Evolutionary conservation across 345 rosid genomes (phyloP).

Genomic region (Eucalyptus marginata): DNA sequence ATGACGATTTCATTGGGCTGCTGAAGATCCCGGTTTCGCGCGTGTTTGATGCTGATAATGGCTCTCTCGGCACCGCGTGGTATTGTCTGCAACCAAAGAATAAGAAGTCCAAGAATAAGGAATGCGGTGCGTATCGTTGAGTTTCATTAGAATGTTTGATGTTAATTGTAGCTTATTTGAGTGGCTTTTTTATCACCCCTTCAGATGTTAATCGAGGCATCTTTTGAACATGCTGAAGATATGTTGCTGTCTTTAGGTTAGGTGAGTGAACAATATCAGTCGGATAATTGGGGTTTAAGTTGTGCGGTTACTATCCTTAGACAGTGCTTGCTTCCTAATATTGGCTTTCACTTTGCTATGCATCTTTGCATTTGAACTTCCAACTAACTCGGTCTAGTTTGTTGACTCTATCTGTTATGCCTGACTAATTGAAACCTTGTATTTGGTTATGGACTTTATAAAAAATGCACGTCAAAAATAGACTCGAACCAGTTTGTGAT

Average conservation of each 20-base stretch:
- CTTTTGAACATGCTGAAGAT: neutral
- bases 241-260: neutral
- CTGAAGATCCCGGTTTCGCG: conserved; percentile 49
- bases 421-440: neutral
- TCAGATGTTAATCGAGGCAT: neutral
- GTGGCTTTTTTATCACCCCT: neutral
- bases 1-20: conserved; percentile 77
- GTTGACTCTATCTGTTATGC: neutral
- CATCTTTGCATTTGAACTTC: neutral
- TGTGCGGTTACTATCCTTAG: neutral
- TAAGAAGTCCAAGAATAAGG: conserved; percentile 66
- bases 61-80: conserved; percentile 77
- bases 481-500: neutral
- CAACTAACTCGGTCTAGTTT: neutral
- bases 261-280: neutral
- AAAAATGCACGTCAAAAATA: neutral
- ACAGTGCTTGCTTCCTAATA: neutral
- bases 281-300: neutral
- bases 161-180: neutral
- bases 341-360: neutral
- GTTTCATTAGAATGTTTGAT: neutral
- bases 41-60: conserved; percentile 66
- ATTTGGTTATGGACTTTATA: neutral
- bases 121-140: conserved; percentile 43
- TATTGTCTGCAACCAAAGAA: conserved; percentile 67